A percentile compares a stretch with the other conserved stretches of the same genome.
Evolutionary conservation across 345 rosid species (phyloP).

Genomic region (Orychophragmus violaceus): DNA sequence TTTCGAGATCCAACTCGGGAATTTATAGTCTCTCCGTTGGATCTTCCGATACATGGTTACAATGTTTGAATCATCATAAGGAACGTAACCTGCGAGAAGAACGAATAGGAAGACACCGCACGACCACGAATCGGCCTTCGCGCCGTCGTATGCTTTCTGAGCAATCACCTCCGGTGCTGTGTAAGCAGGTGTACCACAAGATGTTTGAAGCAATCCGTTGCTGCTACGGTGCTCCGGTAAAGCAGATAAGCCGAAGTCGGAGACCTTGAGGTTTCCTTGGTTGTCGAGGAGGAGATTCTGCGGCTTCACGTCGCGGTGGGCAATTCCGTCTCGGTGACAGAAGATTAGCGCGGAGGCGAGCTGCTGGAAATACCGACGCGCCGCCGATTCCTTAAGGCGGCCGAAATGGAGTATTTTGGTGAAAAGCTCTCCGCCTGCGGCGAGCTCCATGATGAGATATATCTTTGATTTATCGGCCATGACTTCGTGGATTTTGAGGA

Average conservation of each 20-base stretch:
- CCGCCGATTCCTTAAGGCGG: slow-evolving; percentile 43
- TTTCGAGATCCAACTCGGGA: slow-evolving; percentile 52
- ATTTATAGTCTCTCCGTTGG: slow-evolving; percentile 44
- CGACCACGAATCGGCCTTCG: slow-evolving; percentile 52
- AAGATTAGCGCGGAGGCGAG: slow-evolving; percentile 65
- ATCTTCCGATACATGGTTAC: slow-evolving; percentile 51
- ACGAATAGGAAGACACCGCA: slow-evolving; percentile 76
- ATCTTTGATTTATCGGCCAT: slow-evolving; percentile 81
- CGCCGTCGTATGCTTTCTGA: slow-evolving; percentile 43
- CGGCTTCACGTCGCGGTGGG: slow-evolving; percentile 89
- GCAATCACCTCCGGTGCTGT: slow-evolving; percentile 70
- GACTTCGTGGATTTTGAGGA: slow-evolving; percentile 76
- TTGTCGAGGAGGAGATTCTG: slow-evolving; percentile 73
- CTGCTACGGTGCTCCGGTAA: slow-evolving; percentile 49
- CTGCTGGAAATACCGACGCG: slow-evolving; percentile 68
- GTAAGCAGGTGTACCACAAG: slow-evolving; percentile 77
- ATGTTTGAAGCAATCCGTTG: slow-evolving; percentile 56
- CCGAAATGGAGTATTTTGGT: slow-evolving; percentile 40
- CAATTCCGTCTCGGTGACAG: slow-evolving; percentile 78
- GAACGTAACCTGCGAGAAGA: slow-evolving; percentile 50
- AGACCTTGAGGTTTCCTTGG: slow-evolving; percentile 57
- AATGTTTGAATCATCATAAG: slow-evolving; percentile 58
- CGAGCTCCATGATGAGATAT: slow-evolving; percentile 75
- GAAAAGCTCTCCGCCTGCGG: slow-evolving; percentile 71
- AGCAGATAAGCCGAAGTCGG: slow-evolving; percentile 79